These are phyloP conservation scores for Lagenidium giganteum DNA, from an alignment of 352 stramenopile genomes.

Conservation along the genomic window DNA sequence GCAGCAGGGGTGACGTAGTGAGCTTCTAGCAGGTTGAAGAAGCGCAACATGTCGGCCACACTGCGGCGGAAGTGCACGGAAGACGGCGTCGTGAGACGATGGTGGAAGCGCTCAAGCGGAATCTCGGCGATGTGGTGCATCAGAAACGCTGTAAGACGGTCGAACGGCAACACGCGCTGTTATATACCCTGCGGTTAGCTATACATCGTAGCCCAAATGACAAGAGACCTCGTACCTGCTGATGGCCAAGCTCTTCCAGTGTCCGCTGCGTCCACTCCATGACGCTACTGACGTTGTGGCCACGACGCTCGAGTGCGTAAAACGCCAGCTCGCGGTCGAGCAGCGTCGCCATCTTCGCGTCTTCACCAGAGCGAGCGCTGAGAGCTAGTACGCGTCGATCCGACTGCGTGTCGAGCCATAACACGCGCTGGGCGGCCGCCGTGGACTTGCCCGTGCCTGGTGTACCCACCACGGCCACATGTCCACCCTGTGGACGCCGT, in stretches of 20 bases:
- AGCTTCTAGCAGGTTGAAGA: slow-evolving; percentile 65
- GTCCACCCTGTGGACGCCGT: background rate
- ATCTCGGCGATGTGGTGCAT: slow-evolving; percentile 40
- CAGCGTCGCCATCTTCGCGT: slow-evolving; percentile 2
- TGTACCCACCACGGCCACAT: slow-evolving; percentile 5
- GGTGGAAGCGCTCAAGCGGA: slow-evolving; percentile 29
- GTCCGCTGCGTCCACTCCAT: slow-evolving; percentile 63
- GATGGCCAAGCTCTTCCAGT: slow-evolving; percentile 51
- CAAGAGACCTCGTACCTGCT: slow-evolving; percentile 24
- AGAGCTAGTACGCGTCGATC: slow-evolving; percentile 17
- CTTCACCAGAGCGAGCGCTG: background rate
- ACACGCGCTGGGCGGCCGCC: slow-evolving; percentile 11
- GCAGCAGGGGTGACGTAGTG: slow-evolving; percentile 39
- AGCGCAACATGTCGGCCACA: slow-evolving; percentile 52
- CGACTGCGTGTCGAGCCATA: slow-evolving; percentile 9
- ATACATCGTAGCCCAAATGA: no score
- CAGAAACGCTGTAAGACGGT: slow-evolving; percentile 43
- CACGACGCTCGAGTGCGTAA: slow-evolving; percentile 63
- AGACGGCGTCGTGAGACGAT: slow-evolving; percentile 30
- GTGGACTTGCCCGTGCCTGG: slow-evolving; percentile 13
- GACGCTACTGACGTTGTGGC: slow-evolving; percentile 47
- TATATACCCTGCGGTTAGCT: no score
- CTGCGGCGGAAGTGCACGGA: slow-evolving; percentile 43
- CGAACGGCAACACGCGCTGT: slow-evolving; percentile 38
- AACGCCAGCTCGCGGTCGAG: slow-evolving; percentile 23